These are phyloP conservation scores for Lecanosticta acicola DNA, from an alignment of 2,329 filamentous ascomycete genomes.

Conservation along the genomic window DNA sequence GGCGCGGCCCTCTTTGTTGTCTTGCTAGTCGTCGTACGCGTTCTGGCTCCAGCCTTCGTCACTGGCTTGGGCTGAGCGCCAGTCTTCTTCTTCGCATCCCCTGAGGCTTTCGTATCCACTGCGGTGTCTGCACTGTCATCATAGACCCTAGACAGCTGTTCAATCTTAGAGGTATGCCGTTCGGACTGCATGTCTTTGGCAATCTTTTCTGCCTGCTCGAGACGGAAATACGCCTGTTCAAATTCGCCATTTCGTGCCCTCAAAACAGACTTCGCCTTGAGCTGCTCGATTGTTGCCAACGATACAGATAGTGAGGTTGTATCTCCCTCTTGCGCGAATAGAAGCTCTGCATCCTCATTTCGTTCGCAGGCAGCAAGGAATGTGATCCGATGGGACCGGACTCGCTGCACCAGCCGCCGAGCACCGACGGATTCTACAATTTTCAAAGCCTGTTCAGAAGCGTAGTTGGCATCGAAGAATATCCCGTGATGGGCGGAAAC, in stretches of 20 bases:
- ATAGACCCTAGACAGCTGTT: no score
- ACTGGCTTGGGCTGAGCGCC: neutral
- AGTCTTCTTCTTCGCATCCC: no score
- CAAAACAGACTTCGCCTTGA: slow-evolving; percentile 21
- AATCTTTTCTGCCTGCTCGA: slow-evolving; percentile 18
- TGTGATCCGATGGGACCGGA: slow-evolving; percentile 20
- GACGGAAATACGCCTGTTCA: slow-evolving; percentile 15
- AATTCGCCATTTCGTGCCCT: slow-evolving; percentile 17
- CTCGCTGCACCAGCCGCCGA: slow-evolving; percentile 11
- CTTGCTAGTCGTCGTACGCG: neutral
- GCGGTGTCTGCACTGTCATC: no score
- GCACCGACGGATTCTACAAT: slow-evolving; percentile 52
- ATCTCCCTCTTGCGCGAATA: slow-evolving; percentile 16
- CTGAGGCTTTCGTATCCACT: no score
- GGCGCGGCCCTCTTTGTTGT: neutral
- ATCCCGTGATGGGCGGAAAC: slow-evolving; percentile 80
- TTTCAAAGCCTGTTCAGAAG: slow-evolving; percentile 75
- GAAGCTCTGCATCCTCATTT: slow-evolving; percentile 29
- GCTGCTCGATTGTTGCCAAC: slow-evolving; percentile 16
- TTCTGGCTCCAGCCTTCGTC: neutral
- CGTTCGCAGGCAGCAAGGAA: slow-evolving; percentile 22
- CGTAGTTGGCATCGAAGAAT: slow-evolving; percentile 82
- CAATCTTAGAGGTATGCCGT: neutral
- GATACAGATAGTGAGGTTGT: slow-evolving; percentile 2
- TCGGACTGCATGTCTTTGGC: neutral